These are phyloP conservation scores for Colletotrichum sansevieriae DNA, from an alignment of 2,329 filamentous ascomycete species.

Conservation along the genomic window DNA sequence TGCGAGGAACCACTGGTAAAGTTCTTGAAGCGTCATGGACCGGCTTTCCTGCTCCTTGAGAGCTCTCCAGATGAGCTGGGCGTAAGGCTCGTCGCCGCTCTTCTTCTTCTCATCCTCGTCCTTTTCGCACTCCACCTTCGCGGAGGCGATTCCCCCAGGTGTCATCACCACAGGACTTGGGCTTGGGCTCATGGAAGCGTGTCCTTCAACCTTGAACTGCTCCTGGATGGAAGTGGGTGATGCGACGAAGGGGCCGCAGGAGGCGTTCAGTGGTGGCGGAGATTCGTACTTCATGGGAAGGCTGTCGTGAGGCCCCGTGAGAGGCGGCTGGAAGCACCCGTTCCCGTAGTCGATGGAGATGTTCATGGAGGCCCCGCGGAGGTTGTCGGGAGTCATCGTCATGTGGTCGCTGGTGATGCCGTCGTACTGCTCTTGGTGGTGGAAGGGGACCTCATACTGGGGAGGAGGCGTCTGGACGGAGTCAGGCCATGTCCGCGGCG, in stretches of 20 bases:
- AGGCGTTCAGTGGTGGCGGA: neutral
- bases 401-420: slow-evolving; percentile 7
- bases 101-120: neutral
- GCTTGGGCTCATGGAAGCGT: neutral
- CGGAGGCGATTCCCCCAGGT: neutral
- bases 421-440: slow-evolving; percentile 26
- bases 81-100: slow-evolving; percentile 76
- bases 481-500: slow-evolving; percentile 52
- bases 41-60: slow-evolving; percentile 75
- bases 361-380: slow-evolving; percentile 24
- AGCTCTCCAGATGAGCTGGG: slow-evolving; percentile 82
- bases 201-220: slow-evolving; percentile 11
- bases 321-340: slow-evolving; percentile 1
- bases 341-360: slow-evolving; percentile 27
- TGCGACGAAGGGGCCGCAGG: slow-evolving; percentile 6
- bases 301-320: slow-evolving; percentile 4
- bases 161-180: neutral
- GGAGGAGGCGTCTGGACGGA: slow-evolving; percentile 23
- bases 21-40: slow-evolving; percentile 84
- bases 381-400: slow-evolving; percentile 23
- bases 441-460: slow-evolving; percentile 31
- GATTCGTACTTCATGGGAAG: slow-evolving; percentile 20
- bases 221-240: slow-evolving; percentile 18
- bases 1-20: slow-evolving; percentile 90
- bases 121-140: neutral